Conservation (phyloP, 495 filamentous ascomycete species). For the Xylaria palmicola region DNA sequence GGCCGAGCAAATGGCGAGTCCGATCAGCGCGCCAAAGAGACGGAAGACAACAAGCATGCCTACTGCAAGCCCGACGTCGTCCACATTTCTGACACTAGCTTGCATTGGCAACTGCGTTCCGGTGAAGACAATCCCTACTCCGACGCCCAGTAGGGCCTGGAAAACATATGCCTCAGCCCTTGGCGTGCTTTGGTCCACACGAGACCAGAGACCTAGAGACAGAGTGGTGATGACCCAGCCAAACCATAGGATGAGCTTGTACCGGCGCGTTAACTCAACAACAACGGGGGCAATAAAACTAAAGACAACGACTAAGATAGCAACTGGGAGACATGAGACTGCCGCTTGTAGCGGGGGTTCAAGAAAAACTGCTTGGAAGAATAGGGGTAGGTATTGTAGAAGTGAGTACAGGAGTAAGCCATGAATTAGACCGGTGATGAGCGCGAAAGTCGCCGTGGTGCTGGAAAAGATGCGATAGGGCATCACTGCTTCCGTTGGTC, state of each 20-base stretch:
- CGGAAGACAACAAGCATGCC: constrained; percentile 38
- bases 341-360: constrained; percentile 29
- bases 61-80: constrained; percentile 41
- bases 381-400: constrained; percentile 38
- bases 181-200: constrained; percentile 18
- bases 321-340: constrained; percentile 31
- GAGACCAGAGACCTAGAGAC: constrained; percentile 27
- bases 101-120: constrained; percentile 34
- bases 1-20: constrained; percentile 35
- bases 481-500: constrained; percentile 32
- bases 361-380: constrained; percentile 37
- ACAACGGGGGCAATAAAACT: constrained; percentile 22
- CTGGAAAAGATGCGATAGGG: constrained; percentile 36
- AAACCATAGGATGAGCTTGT: constrained; percentile 24
- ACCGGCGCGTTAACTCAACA: constrained; percentile 24
- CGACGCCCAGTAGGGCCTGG: constrained; percentile 2
- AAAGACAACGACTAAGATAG: constrained; percentile 19
- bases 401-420: constrained; percentile 33
- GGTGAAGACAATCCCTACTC: constrained; percentile 32
- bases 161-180: background rate
- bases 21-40: constrained; percentile 39
- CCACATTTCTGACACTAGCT: constrained; percentile 34
- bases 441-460: constrained; percentile 27
- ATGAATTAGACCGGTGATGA: constrained; percentile 32
- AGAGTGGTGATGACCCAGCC: constrained; percentile 27